Conservation (phyloP, 495 filamentous ascomycete genomes). For the Aspergillus olivimuriae region DNA sequence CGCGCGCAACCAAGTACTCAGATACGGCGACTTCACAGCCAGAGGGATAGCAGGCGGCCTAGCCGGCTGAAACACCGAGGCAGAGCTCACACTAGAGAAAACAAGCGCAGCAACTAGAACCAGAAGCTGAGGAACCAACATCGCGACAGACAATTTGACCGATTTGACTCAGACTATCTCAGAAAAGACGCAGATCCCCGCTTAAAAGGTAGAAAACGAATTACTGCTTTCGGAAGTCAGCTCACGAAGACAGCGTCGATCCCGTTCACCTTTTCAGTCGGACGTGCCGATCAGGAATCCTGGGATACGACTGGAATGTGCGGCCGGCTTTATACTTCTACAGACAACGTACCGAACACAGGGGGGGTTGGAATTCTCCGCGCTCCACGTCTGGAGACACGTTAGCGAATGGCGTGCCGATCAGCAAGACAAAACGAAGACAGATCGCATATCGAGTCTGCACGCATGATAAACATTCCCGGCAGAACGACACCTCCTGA, state of each 20-base stretch:
- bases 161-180: slow-evolving; percentile 6
- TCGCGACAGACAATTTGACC: slow-evolving; percentile 18
- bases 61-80: slow-evolving; percentile 47
- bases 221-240: slow-evolving; percentile 4
- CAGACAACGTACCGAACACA: not conserved
- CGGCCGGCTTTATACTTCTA: not conserved
- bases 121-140: slow-evolving; percentile 21
- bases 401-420: too few relatives aligned
- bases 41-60: slow-evolving; percentile 51
- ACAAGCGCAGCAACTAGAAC: slow-evolving; percentile 19
- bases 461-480: too few relatives aligned
- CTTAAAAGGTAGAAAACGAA: slow-evolving; percentile 11
- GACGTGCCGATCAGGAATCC: not conserved
- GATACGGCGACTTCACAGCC: slow-evolving; percentile 53
- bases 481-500: too few relatives aligned
- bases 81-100: slow-evolving; percentile 21
- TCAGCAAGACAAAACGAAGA: too few relatives aligned
- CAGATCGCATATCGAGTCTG: too few relatives aligned
- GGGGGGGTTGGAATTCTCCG: not conserved
- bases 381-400: not conserved
- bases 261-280: too few relatives aligned
- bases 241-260: not conserved
- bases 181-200: slow-evolving; percentile 19
- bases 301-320: not conserved
- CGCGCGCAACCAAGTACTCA: slow-evolving; percentile 49